Percentiles rank a stretch among this genome's conserved stretches.
These are phyloP conservation scores for Phytopythium sindhum DNA, from an alignment of 352 stramenopile species.

Conservation along the genomic window DNA sequence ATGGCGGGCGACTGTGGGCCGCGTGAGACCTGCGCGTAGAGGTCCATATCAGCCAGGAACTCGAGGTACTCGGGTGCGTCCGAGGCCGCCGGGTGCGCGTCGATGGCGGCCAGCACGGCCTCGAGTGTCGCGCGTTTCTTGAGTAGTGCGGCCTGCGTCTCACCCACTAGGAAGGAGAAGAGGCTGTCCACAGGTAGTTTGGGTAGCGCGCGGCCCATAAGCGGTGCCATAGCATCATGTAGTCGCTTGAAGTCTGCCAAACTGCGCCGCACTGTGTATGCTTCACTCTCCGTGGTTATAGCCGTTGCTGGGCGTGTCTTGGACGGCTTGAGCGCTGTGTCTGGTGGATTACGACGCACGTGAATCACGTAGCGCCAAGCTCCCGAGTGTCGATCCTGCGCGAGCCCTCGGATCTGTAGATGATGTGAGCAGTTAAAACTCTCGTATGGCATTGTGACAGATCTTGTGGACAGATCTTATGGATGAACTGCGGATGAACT, in stretches of 20 bases:
- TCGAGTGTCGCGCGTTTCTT: constrained; percentile 64
- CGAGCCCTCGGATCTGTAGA: constrained; percentile 60
- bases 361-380: constrained; percentile 67
- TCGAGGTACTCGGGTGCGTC: constrained; percentile 61
- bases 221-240: constrained; percentile 38
- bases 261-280: constrained; percentile 63
- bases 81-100: constrained; percentile 46
- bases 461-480: neutral
- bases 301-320: no score
- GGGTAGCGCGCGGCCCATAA: constrained; percentile 44
- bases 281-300: no score
- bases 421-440: constrained; percentile 62
- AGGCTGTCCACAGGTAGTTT: constrained; percentile 52
- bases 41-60: constrained; percentile 60
- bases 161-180: constrained; percentile 61
- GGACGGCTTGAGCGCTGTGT: constrained; percentile 19
- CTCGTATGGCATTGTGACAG: constrained; percentile 61
- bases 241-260: constrained; percentile 72
- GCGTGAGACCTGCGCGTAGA: constrained; percentile 39
- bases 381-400: constrained; percentile 51
- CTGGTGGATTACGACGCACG: constrained; percentile 39
- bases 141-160: constrained; percentile 63
- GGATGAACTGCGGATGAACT: no score
- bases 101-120: constrained; percentile 56
- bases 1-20: constrained; percentile 24